Base-by-base conservation (phyloP, 2,329 filamentous ascomycete species). In the Akanthomyces lecanii region DNA sequence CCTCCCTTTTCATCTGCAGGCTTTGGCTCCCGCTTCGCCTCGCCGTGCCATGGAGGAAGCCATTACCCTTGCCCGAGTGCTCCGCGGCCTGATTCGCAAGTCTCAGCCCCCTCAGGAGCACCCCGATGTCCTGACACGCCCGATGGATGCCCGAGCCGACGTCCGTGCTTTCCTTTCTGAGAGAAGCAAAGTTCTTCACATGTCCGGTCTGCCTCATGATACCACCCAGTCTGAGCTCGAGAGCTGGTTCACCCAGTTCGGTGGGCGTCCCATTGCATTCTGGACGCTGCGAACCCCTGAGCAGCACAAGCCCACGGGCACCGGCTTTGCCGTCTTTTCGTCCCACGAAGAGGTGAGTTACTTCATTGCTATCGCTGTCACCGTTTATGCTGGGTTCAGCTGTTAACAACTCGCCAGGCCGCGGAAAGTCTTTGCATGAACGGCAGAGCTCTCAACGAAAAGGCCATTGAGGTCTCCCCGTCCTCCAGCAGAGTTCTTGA, bases 371-470 rank as follows among this genome's bases (percentile, higher is more conserved):
- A 11, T 59, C 18, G 16, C 33, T 8, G 14, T 10, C 47, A n/a
- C 5, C 16, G 23, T 3, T 21, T 21, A 14, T 28, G 21, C 18
- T 11, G 10, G 42, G 8, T 16, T 40, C 23, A 36, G n/a, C 36
- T 50, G 11, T 60, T 64, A 59, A 61, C 51, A 12, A 16, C 23
- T 28, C 2, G n/a, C 21, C 69, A 97, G 94, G 95, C 95, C 70
- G 95, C 95, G 56, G 95, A 99, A 77, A 96, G 92, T 76, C 85
- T 99, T 64, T 98, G 95, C 81, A 99, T 99, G 95, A 99, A 99
- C 72, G 95, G 95, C 61, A 92, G 95, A 71, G 95, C 95, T 60
- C 84, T 99, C 65, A 99, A 98, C 73, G 95, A 99, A 77, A 98
- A 98, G 81, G 95, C 95, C 67, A 98, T 99, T 72, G 95, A 99